A percentile compares a stretch with the other conserved stretches of the same genome.
phyloP scores from a whole-genome alignment of 257 asterid genomes.

The Ilex aquifolium region DNA sequence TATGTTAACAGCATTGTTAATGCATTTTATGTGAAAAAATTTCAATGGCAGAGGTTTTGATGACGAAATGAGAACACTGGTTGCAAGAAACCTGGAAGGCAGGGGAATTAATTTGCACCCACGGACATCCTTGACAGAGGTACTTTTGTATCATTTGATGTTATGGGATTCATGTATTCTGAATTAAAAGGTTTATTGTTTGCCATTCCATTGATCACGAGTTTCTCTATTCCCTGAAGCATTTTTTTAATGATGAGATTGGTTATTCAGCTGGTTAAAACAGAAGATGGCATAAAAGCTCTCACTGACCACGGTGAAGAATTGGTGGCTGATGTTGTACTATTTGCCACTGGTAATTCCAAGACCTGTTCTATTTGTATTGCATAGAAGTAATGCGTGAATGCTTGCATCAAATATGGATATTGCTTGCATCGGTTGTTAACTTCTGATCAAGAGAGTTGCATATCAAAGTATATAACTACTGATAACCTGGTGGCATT shows the following conservation, averaged over 20 bases:
- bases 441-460: too few species aligned
- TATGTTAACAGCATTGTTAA: slow-evolving; percentile 2
- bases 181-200: slow-evolving; percentile 7
- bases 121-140: slow-evolving; percentile 72
- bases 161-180: neutral
- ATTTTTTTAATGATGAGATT: slow-evolving; percentile 11
- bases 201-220: neutral
- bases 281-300: slow-evolving; percentile 73
- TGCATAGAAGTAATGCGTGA: too few species aligned
- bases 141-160: slow-evolving; percentile 15
- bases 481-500: too few species aligned
- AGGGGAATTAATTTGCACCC: slow-evolving; percentile 93
- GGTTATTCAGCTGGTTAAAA: slow-evolving; percentile 61
- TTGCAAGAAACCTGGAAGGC: slow-evolving; percentile 92
- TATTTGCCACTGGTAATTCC: slow-evolving; percentile 91
- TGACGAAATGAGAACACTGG: slow-evolving; percentile 87
- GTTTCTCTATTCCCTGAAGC: slow-evolving; percentile 2
- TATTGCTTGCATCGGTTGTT: neutral
- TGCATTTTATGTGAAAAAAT: slow-evolving; percentile 2
- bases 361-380: neutral
- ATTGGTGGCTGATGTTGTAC: slow-evolving; percentile 84
- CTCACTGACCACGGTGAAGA: slow-evolving; percentile 81
- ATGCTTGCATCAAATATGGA: neutral
- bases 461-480: too few species aligned
- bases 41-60: slow-evolving; percentile 81